A percentile compares a stretch with the other conserved stretches of the same genome.
Evolutionary conservation across 2,329 filamentous ascomycete genomes (phyloP).

Genomic region (Botrytis pseudocinerea): DNA sequence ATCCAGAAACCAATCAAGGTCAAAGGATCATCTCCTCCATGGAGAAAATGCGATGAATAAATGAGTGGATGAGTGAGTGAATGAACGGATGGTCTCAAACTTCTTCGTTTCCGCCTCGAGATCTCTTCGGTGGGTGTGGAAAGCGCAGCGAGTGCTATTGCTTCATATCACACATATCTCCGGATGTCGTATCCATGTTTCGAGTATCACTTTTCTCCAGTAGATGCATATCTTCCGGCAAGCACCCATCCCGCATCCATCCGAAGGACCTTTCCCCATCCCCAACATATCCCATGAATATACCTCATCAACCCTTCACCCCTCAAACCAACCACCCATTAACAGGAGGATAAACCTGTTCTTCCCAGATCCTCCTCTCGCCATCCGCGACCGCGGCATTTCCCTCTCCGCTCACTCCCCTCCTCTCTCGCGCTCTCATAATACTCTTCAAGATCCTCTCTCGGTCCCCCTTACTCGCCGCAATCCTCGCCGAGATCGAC

Average conservation of each 20-base stretch:
- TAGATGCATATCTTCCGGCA: background rate
- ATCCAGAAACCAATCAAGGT: background rate
- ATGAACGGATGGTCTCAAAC: background rate
- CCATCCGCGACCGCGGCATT: background rate
- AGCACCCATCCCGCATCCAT: background rate
- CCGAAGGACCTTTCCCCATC: background rate
- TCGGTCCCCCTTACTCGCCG: conserved; percentile 5
- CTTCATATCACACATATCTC: background rate
- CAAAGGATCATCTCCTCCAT: background rate
- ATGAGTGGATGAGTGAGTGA: background rate
- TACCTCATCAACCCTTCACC: background rate
- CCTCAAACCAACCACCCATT: conserved; percentile 5
- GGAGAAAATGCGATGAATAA: background rate
- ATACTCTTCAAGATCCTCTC: conserved; percentile 14
- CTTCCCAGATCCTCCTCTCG: background rate
- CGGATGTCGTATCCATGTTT: background rate
- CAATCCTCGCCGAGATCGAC: conserved; percentile 4
- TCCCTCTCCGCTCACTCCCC: background rate
- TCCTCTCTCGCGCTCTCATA: background rate
- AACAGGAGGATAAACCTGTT: conserved; percentile 11
- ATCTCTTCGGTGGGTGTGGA: background rate
- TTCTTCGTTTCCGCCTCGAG: background rate
- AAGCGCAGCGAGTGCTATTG: background rate
- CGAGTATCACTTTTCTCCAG: background rate
- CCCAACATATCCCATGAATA: background rate